Evolutionary conservation across 805 yeast species (phyloP), one percentile per base, ranked within the genome.

Genomic region (Spencermartinsiella europaea): DNA sequence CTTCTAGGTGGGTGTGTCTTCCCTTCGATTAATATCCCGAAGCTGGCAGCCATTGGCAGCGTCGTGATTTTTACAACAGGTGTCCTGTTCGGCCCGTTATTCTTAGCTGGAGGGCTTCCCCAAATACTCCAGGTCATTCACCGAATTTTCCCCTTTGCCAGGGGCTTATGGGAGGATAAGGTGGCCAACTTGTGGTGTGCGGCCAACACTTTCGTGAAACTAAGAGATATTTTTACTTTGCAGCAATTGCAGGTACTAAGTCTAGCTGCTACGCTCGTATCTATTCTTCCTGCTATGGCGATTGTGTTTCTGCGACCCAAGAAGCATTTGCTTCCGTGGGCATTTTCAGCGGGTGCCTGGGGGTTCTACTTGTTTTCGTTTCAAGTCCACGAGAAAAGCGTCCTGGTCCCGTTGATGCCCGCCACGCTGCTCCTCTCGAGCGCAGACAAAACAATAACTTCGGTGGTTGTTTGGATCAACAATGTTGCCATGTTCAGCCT

Each of bases 151-250:
- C 99, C 99, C 1, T 91, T 93, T 55, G 77, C 81, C 38, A 76
- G 98, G 61, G 99, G 99, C 0, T 73, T 93, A 5, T 93, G 95
- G 74, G 99, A 93, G 64, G 98, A 93, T 62, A 93, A 93, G 63
- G 98, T 93, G 14, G 96, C 96, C 34, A 93, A 90, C 61, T 84
- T 93, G 59, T 93, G 99, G 99, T 90, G 98, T 65, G 83, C 95
- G n/a, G 71, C 89, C 1, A 93, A 93, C 63, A 71, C 84, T 0
- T 52, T 88, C 8, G 63, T 90, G 61, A 91, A 91, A 62, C 83
- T 87, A 59, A 80, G 77, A 53, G 57, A 66, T 3, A 42, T 73
- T 0, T 83, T 85, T 58, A 62, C 78, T 1, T 71, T 73, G 15
- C 66, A 70, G 12, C 77, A 84, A 56, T 70, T 93, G 38, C 85